Percentiles rank a stretch among this genome's conserved stretches.
These are phyloP conservation scores for Metschnikowia proteae DNA, from an alignment of 805 yeast genomes.

Conservation along the genomic window DNA sequence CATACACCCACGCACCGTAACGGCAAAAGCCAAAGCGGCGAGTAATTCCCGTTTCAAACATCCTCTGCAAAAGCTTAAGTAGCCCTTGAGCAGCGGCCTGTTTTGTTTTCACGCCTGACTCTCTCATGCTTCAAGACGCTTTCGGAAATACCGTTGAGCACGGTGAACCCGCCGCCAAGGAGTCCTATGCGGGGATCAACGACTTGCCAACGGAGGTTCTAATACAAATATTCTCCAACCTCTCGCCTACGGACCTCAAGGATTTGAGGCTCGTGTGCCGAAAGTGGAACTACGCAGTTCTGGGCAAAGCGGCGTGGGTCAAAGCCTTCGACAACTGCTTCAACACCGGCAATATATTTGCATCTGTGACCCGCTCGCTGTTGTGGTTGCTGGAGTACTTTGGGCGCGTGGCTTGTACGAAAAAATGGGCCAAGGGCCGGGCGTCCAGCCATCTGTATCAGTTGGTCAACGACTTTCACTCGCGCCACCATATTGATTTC, in stretches of 20 bases:
- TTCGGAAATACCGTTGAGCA: constrained; percentile 22
- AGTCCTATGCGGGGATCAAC: constrained; percentile 17
- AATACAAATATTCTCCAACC: constrained; percentile 41
- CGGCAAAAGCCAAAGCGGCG: not conserved
- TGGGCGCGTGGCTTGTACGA: constrained; percentile 30
- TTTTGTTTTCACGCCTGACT: not conserved
- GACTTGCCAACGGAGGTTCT: constrained; percentile 48
- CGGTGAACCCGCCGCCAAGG: not conserved
- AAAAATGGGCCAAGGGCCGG: constrained; percentile 39
- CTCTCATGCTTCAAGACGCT: constrained; percentile 17
- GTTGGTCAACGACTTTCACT: constrained; percentile 28
- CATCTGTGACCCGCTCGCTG: constrained; percentile 42
- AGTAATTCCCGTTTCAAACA: no score
- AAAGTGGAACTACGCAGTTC: constrained; percentile 44
- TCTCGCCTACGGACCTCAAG: constrained; percentile 44
- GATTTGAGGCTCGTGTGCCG: constrained; percentile 44
- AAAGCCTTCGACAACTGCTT: constrained; percentile 41
- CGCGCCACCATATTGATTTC: constrained; percentile 27
- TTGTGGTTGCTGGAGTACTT: constrained; percentile 48
- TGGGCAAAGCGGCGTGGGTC: constrained; percentile 47
- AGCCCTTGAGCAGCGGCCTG: no score
- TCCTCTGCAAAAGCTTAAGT: not conserved
- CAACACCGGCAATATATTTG: constrained; percentile 34
- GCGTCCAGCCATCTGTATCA: constrained; percentile 27
- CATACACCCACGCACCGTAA: constrained; percentile 1